These are phyloP conservation scores for Lactarius tabidus DNA, from an alignment of 768 basidiomycete genomes.

Conservation along the genomic window DNA sequence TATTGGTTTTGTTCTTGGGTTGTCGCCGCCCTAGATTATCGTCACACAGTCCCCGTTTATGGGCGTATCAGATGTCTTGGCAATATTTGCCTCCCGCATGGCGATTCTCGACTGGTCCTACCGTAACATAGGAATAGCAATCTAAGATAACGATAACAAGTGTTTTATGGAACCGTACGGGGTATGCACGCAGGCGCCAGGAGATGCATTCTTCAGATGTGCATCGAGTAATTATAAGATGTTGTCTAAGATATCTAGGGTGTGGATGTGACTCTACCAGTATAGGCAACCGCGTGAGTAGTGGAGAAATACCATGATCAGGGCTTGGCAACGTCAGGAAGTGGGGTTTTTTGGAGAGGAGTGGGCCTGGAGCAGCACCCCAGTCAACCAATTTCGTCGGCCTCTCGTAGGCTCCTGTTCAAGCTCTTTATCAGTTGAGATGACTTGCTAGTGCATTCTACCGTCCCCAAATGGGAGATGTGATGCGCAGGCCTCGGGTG, in stretches of 20 bases:
- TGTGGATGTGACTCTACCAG: background rate
- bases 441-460: background rate
- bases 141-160: background rate
- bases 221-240: background rate
- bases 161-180: background rate
- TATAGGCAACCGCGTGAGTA: background rate
- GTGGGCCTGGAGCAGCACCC: background rate
- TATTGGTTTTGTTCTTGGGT: background rate
- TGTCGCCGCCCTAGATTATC: background rate
- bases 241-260: background rate
- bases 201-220: background rate
- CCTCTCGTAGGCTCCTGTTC: background rate
- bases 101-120: background rate
- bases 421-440: background rate
- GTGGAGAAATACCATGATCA: background rate
- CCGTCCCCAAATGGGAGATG: too few species aligned
- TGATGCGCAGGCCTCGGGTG: background rate
- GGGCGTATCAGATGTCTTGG: slow-evolving; percentile 1
- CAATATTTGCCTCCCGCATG: background rate
- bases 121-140: background rate
- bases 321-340: background rate
- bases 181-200: background rate
- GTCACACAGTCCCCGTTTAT: background rate
- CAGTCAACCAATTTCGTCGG: background rate
- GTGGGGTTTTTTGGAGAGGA: background rate